phyloP scores from a whole-genome alignment of 768 basidiomycete species.

The Tricholoma terreum region DNA sequence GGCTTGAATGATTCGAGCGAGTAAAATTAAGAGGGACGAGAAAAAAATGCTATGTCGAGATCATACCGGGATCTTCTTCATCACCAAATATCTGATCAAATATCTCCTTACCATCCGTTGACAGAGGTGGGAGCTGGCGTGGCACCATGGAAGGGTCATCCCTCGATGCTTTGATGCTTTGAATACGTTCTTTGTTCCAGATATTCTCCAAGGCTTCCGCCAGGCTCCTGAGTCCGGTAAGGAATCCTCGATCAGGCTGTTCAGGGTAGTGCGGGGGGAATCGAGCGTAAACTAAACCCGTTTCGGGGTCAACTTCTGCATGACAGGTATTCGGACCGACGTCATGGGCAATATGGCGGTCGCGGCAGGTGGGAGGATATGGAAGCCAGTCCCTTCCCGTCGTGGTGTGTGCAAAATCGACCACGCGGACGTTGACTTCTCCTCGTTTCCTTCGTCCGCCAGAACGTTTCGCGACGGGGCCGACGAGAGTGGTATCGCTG shows the following conservation, averaged over 20 bases:
- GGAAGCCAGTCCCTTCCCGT: conserved; percentile 90
- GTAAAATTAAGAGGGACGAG: conserved; percentile 1
- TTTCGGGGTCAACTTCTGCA: conserved; percentile 77
- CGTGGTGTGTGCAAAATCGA: conserved; percentile 98
- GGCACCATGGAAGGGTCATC: conserved; percentile 49
- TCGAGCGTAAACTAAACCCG: conserved; percentile 82
- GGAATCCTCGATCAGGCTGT: conserved; percentile 90
- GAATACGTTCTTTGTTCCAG: conserved; percentile 82
- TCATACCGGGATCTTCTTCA: conserved; percentile 70
- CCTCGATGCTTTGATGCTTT: conserved; percentile 59
- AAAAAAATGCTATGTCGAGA: conserved; percentile 54
- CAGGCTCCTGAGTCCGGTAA: conserved; percentile 85
- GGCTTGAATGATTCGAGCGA: conserved; percentile 5
- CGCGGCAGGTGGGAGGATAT: conserved; percentile 44
- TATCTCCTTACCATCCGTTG: conserved; percentile 73
- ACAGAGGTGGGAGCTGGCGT: conserved; percentile 59
- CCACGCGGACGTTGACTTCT: conserved; percentile 92
- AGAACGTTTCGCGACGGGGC: conserved; percentile 61
- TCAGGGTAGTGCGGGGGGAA: conserved; percentile 92
- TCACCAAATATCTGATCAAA: conserved; percentile 71
- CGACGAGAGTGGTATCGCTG: conserved; percentile 75
- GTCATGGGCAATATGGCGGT: conserved; percentile 38
- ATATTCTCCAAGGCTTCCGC: conserved; percentile 74
- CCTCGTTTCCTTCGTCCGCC: conserved; percentile 74
- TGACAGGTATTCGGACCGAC: conserved; percentile 71